phyloP scores from a whole-genome alignment of 345 rosid species.

The Microcos paniculata region DNA sequence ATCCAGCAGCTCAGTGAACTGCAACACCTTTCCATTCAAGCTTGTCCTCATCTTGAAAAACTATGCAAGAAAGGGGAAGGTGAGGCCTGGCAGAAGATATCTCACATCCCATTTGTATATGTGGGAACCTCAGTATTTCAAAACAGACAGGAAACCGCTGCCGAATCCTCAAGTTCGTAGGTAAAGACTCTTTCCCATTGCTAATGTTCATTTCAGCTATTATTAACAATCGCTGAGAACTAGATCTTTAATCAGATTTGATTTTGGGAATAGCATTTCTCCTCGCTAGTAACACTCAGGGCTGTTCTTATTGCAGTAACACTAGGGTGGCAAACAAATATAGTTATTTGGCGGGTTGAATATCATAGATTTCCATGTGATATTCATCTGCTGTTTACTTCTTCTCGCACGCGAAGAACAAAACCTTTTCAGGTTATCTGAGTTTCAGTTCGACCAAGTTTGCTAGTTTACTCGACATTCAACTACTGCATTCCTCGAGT shows the following conservation, averaged over 20 bases:
- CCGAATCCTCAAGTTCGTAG: constrained; percentile 5
- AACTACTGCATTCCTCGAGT: too few species aligned
- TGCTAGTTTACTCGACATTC: neutral
- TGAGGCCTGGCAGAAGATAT: constrained; percentile 18
- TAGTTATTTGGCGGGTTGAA: too few species aligned
- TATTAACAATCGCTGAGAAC: neutral
- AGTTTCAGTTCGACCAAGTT: neutral
- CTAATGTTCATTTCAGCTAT: neutral
- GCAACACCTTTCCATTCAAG: constrained; percentile 19
- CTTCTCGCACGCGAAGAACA: neutral
- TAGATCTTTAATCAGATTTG: neutral
- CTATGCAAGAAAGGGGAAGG: neutral
- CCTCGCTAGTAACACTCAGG: too few species aligned
- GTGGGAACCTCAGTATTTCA: neutral
- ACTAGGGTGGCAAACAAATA: too few species aligned
- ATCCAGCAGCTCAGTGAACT: constrained; percentile 1
- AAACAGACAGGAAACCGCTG: neutral
- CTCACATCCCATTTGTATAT: neutral
- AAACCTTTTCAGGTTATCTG: neutral
- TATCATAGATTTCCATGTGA: too few species aligned
- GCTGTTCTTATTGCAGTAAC: too few species aligned
- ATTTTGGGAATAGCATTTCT: neutral
- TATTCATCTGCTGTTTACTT: neutral
- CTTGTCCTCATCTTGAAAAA: constrained; percentile 21
- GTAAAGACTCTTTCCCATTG: neutral